phyloP scores from a whole-genome alignment of 1,139 yeast genomes.

The Ashbya aceris region DNA sequence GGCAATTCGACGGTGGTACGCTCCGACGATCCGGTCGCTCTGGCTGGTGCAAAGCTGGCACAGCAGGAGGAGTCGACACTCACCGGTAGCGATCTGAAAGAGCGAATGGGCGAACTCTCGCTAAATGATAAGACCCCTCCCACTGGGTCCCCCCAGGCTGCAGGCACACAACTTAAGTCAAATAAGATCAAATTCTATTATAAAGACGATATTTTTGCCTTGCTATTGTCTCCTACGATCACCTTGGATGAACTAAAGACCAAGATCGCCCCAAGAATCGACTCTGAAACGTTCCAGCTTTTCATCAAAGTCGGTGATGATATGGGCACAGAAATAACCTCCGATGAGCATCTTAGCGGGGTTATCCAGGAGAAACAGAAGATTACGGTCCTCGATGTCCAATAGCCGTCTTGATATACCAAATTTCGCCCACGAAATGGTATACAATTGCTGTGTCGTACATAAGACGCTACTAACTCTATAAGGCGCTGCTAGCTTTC shows the following conservation, averaged over 20 bases:
- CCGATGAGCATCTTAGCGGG: constrained; percentile 28
- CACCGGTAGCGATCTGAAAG: constrained; percentile 24
- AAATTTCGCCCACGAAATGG: neutral
- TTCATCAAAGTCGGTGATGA: constrained; percentile 26
- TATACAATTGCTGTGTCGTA: neutral
- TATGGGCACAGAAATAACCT: constrained; percentile 27
- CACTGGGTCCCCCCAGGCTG: constrained; percentile 24
- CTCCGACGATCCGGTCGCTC: constrained; percentile 1
- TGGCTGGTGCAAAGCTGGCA: neutral
- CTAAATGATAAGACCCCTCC: constrained; percentile 14
- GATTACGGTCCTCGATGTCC: constrained; percentile 27
- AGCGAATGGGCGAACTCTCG: constrained; percentile 24
- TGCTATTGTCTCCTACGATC: constrained; percentile 58
- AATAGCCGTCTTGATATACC: constrained; percentile 1
- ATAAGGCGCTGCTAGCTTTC: no score
- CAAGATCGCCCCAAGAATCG: constrained; percentile 58
- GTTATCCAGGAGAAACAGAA: constrained; percentile 31
- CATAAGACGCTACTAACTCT: no score
- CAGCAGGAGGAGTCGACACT: constrained; percentile 24
- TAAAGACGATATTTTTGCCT: constrained; percentile 84
- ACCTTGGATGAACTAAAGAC: constrained; percentile 52
- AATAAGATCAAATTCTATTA: constrained; percentile 74
- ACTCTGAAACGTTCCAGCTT: constrained; percentile 30
- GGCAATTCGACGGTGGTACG: neutral
- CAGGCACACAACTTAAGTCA: constrained; percentile 22